Conservation (phyloP, 2,329 filamentous ascomycete genomes). For the Zarea fungicola region DNA sequence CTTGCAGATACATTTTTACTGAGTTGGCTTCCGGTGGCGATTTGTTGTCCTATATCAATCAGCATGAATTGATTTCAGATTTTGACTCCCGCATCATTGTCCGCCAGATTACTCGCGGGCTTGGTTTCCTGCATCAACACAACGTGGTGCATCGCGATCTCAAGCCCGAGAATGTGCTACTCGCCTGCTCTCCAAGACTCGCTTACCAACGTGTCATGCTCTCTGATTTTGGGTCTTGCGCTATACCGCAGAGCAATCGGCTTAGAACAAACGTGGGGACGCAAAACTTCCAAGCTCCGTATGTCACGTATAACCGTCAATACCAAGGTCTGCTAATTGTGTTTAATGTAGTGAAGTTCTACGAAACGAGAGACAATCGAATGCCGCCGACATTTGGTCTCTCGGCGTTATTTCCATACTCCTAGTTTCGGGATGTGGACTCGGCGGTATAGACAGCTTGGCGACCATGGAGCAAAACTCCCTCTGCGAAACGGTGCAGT, state of each 20-base stretch:
- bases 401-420: constrained; percentile 42
- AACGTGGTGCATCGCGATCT: constrained; percentile 48
- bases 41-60: constrained; percentile 43
- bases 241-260: constrained; percentile 34
- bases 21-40: constrained; percentile 53
- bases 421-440: constrained; percentile 24
- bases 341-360: constrained; percentile 6
- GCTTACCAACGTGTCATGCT: constrained; percentile 42
- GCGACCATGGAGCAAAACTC: constrained; percentile 23
- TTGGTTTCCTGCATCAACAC: constrained; percentile 44
- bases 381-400: constrained; percentile 47
- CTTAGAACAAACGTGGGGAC: constrained; percentile 44
- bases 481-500: constrained; percentile 19
- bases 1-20: constrained; percentile 47
- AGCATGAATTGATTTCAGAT: constrained; percentile 32
- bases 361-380: constrained; percentile 24
- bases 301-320: constrained; percentile 19
- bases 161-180: constrained; percentile 50
- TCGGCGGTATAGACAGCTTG: constrained; percentile 20
- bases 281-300: constrained; percentile 45
- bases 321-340: constrained; percentile 5
- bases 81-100: constrained; percentile 40
- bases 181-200: constrained; percentile 39
- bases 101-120: constrained; percentile 41
- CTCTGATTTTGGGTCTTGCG: constrained; percentile 48